These are phyloP conservation scores for Panellus pusillus DNA, from an alignment of 768 basidiomycete species.

Conservation along the genomic window DNA sequence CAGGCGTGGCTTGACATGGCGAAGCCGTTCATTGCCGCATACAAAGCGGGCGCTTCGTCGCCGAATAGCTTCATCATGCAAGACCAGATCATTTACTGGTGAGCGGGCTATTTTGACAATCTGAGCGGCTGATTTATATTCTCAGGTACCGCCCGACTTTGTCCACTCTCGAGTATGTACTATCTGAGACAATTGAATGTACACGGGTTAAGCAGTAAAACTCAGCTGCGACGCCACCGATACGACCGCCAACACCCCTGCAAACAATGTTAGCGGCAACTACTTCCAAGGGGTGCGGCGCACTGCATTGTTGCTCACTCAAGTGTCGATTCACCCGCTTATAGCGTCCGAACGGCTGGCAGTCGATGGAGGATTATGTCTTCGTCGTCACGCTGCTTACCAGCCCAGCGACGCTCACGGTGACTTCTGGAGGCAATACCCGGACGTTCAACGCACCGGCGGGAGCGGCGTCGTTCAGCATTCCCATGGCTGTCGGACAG, in stretches of 20 bases:
- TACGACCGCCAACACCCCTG: conserved; percentile 16
- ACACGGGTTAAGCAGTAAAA: too few species aligned
- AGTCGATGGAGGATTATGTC: conserved; percentile 11
- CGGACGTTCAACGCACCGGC: conserved; percentile 10
- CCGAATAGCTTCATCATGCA: conserved; percentile 16
- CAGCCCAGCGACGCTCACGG: conserved; percentile 5
- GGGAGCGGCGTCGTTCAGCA: conserved; percentile 15
- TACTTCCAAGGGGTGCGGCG: conserved; percentile 13
- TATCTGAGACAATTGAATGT: not conserved
- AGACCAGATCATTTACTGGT: conserved; percentile 23
- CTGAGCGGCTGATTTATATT: too few species aligned
- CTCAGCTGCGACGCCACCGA: conserved; percentile 20
- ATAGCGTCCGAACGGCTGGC: conserved; percentile 16
- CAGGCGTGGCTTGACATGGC: conserved; percentile 43
- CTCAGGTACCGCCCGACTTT: conserved; percentile 18
- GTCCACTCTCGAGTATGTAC: conserved; percentile 11
- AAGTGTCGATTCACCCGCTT: not conserved
- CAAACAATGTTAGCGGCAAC: conserved; percentile 20
- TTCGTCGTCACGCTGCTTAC: conserved; percentile 20
- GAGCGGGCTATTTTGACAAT: not conserved
- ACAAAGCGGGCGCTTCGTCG: conserved; percentile 40
- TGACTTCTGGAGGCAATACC: conserved; percentile 13
- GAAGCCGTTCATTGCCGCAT: conserved; percentile 45
- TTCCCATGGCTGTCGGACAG: conserved; percentile 18
- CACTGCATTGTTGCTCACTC: not conserved